phyloP scores from a whole-genome alignment of 1,284 basidiomycete species.

The Macrocybe sp. region DNA sequence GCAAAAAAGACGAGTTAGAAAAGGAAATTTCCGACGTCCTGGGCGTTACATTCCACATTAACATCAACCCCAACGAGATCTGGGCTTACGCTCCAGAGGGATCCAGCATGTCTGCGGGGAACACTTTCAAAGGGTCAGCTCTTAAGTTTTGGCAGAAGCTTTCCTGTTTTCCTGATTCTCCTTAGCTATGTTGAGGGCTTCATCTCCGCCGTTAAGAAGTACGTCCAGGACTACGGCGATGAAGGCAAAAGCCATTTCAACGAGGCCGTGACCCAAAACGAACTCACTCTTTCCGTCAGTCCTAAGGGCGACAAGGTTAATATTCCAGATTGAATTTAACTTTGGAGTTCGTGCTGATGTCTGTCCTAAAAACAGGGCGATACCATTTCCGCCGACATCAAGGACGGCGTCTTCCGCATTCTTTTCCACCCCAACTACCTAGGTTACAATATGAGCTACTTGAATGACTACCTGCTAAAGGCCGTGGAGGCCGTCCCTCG shows the following conservation, averaged over 20 bases:
- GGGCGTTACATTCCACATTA: slow-evolving; percentile 22
- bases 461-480: slow-evolving; percentile 18
- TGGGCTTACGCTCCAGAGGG: slow-evolving; percentile 24
- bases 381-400: slow-evolving; percentile 26
- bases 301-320: slow-evolving; percentile 22
- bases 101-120: slow-evolving; percentile 16
- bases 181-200: slow-evolving; percentile 29
- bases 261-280: slow-evolving; percentile 25
- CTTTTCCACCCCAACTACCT: slow-evolving; percentile 24
- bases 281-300: slow-evolving; percentile 27
- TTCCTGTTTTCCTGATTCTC: not conserved
- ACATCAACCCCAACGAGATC: slow-evolving; percentile 25
- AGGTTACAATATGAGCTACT: slow-evolving; percentile 19
- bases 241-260: slow-evolving; percentile 30
- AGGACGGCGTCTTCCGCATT: slow-evolving; percentile 28
- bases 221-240: slow-evolving; percentile 24
- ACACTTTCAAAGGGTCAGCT: slow-evolving; percentile 17
- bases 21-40: slow-evolving; percentile 19
- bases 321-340: not conserved
- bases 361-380: slow-evolving; percentile 12
- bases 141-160: slow-evolving; percentile 1
- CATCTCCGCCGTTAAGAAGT: slow-evolving; percentile 20
- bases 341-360: not conserved
- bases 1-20: slow-evolving; percentile 23
- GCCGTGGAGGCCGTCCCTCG: slow-evolving; percentile 24